A percentile compares a stretch with the other conserved stretches of the same genome.
Evolutionary conservation across 352 stramenopile species (phyloP).

Genomic region (Globisporangium rhizosaccharum): DNA sequence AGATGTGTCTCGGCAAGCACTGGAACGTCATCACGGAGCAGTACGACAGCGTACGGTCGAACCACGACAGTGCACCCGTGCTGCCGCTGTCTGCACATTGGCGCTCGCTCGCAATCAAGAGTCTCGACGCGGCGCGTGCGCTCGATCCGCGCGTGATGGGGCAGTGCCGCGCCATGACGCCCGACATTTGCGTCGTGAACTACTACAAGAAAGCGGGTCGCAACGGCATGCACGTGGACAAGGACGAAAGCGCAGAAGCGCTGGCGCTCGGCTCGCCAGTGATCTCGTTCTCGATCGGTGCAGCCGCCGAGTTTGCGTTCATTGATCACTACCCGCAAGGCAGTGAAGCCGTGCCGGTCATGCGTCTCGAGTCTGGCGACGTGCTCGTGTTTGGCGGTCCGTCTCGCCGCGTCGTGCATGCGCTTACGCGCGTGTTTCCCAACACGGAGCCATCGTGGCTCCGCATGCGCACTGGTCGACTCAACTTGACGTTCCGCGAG

Average conservation of each 20-base stretch:
- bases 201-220: constrained; percentile 72
- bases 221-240: constrained; percentile 75
- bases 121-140: constrained; percentile 26
- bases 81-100: constrained; percentile 29
- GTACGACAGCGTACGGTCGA: constrained; percentile 54
- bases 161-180: constrained; percentile 32
- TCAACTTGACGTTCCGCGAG: constrained; percentile 73
- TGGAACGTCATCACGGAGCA: constrained; percentile 71
- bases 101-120: constrained; percentile 29
- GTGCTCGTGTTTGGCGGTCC: constrained; percentile 69
- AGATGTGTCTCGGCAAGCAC: constrained; percentile 66
- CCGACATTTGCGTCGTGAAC: constrained; percentile 69
- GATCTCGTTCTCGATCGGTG: constrained; percentile 66
- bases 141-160: constrained; percentile 45
- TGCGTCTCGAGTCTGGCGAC: constrained; percentile 60
- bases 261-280: constrained; percentile 62
- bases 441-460: constrained; percentile 47
- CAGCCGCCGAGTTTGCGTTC: constrained; percentile 62
- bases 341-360: constrained; percentile 44
- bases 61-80: constrained; percentile 37
- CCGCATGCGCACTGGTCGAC: constrained; percentile 46
- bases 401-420: constrained; percentile 52
- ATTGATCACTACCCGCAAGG: constrained; percentile 49
- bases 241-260: constrained; percentile 55
- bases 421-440: constrained; percentile 58